Evolutionary conservation across 2,329 filamentous ascomycete genomes (phyloP), one percentile per base, ranked within the genome.

Genomic region (Claviceps quebecensis): DNA sequence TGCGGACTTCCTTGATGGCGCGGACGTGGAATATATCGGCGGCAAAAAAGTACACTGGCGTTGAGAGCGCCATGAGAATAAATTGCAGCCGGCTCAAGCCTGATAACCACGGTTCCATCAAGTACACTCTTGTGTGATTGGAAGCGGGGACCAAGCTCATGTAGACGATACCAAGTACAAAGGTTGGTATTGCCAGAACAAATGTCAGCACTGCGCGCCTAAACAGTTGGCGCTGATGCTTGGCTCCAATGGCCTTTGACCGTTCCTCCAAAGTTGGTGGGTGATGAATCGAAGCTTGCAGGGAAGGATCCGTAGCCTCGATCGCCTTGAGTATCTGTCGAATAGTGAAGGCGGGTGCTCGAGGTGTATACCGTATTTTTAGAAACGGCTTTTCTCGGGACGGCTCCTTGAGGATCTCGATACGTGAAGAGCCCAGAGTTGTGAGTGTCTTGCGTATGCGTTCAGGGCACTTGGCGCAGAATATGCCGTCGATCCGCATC

Each of bases 141-240:
- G 72, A 66, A 16, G 61, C 65, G 0, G 83, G 71, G 0, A 95
- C 75, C 1, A 96, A 73, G 54, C 78, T 87, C 90, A 95, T 96
- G 69, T 87, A 95, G 1, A 95, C 81, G 50, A 96, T 87, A 3
- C 91, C 90, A 40, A 96, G 81, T 48, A 95, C 64, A 58, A 96
- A 90, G 0, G 87, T 87, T 2, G 91, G 90, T 45, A 96, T 83
- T 19, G 85, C 83, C 5, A 85, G 70, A 26, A 83, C 59, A 29
- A 84, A 65, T 1, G 87, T 84, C 51, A 94, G 72, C 1, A 85
- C 61, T 16, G 88, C 75, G n/a, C 90, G 82, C 53, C 77, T 71
- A 0, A 90, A 66, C 14, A 94, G 77, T 36, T 82, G 75, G 23
- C 71, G 75, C 59, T 84, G 80, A 59, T 95, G 87, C 53, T 77